Evolutionary conservation across 345 rosid species (phyloP).

Genomic region (Hibiscus tridactylites): DNA sequence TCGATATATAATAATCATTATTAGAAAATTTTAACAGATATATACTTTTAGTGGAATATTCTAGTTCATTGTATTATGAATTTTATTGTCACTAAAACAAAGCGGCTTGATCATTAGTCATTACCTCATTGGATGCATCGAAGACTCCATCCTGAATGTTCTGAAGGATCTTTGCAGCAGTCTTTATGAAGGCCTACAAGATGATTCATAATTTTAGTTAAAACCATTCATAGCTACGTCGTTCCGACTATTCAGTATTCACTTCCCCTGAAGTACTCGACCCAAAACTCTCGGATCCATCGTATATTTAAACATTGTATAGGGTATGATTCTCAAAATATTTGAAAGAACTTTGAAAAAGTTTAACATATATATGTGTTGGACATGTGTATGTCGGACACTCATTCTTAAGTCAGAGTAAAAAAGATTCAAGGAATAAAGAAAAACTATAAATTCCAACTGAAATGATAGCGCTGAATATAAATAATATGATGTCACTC

Average conservation of each 20-base stretch:
- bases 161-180: constrained; percentile 67
- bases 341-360: too few species aligned
- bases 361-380: neutral
- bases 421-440: neutral
- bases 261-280: neutral
- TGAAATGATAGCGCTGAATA: neutral
- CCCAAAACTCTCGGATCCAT: neutral
- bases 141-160: constrained; percentile 85
- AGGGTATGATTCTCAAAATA: neutral
- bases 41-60: too few species aligned
- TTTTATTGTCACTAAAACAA: neutral
- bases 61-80: neutral
- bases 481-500: neutral
- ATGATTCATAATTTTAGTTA: neutral
- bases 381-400: neutral
- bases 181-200: constrained; percentile 34
- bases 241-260: neutral
- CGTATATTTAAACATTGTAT: neutral
- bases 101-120: constrained; percentile 9
- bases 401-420: neutral
- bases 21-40: too few species aligned
- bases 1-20: too few species aligned
- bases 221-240: neutral
- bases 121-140: constrained; percentile 89
- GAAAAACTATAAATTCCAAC: neutral